These are phyloP conservation scores for Fusarium duplospermum DNA, from an alignment of 2,329 filamentous ascomycete genomes.

Conservation along the genomic window DNA sequence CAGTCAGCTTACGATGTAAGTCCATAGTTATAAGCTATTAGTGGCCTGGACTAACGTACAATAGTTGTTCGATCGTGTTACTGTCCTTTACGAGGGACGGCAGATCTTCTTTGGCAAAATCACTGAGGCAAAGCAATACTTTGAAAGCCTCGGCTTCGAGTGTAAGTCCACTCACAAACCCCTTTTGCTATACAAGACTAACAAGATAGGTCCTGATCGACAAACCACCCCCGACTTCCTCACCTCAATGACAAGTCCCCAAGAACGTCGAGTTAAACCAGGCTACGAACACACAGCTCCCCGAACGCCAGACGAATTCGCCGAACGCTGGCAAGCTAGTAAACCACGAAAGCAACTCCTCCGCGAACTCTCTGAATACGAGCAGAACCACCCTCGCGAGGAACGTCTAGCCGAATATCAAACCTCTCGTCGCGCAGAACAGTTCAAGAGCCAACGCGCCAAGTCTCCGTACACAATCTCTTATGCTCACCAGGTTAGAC, in stretches of 20 bases:
- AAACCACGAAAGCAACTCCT: slow-evolving; percentile 42
- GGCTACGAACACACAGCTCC: slow-evolving; percentile 50
- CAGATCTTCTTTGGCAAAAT: slow-evolving; percentile 75
- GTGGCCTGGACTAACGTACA: slow-evolving; percentile 53
- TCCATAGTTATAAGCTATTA: neutral
- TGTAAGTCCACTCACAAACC: slow-evolving; percentile 11
- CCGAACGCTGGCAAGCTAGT: slow-evolving; percentile 47
- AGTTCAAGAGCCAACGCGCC: slow-evolving; percentile 51
- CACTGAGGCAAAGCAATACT: slow-evolving; percentile 69
- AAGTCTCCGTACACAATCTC: slow-evolving; percentile 62
- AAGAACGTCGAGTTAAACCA: slow-evolving; percentile 48
- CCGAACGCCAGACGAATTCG: slow-evolving; percentile 53
- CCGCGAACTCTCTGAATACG: slow-evolving; percentile 46
- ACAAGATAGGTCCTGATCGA: slow-evolving; percentile 36
- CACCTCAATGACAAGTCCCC: slow-evolving; percentile 56
- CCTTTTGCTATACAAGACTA: neutral
- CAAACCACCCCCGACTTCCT: slow-evolving; percentile 45
- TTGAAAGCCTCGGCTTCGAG: slow-evolving; percentile 56
- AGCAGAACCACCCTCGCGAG: slow-evolving; percentile 30
- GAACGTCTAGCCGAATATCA: slow-evolving; percentile 39
- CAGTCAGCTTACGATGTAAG: slow-evolving; percentile 65
- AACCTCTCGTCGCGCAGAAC: slow-evolving; percentile 35
- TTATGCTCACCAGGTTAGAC: slow-evolving; percentile 56
- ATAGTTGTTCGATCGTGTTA: slow-evolving; percentile 73
- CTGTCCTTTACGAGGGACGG: slow-evolving; percentile 74